A percentile compares a stretch with the other conserved stretches of the same genome.
Evolutionary conservation across 768 basidiomycete genomes (phyloP).

Genomic region (Lactifluus rugatus): DNA sequence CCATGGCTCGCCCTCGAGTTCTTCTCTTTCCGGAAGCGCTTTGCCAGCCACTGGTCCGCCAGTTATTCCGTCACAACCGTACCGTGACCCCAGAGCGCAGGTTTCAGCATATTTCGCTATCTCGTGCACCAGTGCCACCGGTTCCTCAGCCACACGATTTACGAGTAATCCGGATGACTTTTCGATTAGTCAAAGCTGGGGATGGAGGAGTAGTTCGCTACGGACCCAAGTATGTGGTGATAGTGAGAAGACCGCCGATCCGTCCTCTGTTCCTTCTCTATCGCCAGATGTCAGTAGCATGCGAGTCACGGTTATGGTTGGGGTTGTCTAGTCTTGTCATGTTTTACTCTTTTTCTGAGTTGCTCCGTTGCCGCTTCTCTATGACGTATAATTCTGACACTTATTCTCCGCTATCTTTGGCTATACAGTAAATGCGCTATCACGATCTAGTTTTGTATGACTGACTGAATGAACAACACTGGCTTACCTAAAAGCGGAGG

Average conservation of each 20-base stretch:
- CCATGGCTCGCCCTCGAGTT: constrained; percentile 17
- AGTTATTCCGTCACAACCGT: constrained; percentile 52
- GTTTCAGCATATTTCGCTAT: constrained; percentile 79
- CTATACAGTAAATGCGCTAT: background rate
- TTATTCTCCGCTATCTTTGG: background rate
- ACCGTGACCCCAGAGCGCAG: constrained; percentile 61
- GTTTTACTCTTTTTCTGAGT: background rate
- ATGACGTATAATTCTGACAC: background rate
- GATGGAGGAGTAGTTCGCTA: constrained; percentile 69
- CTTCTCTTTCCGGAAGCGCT: background rate
- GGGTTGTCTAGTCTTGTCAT: constrained; percentile 43
- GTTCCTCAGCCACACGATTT: constrained; percentile 75
- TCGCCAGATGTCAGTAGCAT: constrained; percentile 47
- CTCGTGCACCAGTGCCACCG: constrained; percentile 70
- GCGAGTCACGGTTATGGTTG: constrained; percentile 70
- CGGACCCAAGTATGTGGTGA: constrained; percentile 38
- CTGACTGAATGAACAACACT: no score
- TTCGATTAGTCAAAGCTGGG: constrained; percentile 82
- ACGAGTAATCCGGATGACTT: constrained; percentile 82
- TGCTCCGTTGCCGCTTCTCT: background rate
- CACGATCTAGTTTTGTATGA: no score
- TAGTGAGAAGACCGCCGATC: constrained; percentile 18
- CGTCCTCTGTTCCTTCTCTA: background rate
- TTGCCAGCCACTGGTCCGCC: constrained; percentile 39
- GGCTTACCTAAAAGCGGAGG: constrained; percentile 6